Conservation (phyloP, 1,284 basidiomycete genomes). For the Naganishia cerealis region DNA sequence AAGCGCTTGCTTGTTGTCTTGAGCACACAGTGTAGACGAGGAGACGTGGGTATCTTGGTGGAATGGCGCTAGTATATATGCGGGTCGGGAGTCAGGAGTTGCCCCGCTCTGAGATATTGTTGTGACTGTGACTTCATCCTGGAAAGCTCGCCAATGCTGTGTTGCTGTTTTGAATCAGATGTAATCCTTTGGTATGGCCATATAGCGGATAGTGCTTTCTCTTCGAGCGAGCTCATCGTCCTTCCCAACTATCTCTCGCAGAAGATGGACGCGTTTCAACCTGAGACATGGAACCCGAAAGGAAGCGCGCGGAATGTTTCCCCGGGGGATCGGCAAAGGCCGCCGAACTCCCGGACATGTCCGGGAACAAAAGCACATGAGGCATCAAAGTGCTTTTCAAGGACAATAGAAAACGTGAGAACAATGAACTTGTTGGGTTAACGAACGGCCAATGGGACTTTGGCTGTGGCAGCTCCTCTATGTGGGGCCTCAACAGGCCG, state of each 20-base stretch:
- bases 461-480: not conserved
- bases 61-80: no score
- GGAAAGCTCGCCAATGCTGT: no score
- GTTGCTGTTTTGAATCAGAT: not conserved
- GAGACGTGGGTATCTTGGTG: no score
- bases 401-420: conserved; percentile 15
- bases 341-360: not conserved
- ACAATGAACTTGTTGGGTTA: not conserved
- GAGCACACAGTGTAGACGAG: no score
- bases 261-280: conserved; percentile 17
- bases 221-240: not conserved
- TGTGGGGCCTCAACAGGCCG: not conserved
- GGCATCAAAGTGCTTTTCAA: not conserved
- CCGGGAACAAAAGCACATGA: conserved; percentile 17
- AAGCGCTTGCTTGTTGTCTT: no score
- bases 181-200: no score
- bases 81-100: no score
- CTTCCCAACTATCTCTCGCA: not conserved
- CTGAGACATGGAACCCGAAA: conserved; percentile 13
- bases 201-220: no score
- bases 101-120: no score
- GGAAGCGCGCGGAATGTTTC: not conserved
- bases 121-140: no score
- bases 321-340: not conserved
- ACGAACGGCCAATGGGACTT: not conserved